Evolutionary conservation across 202 grass and related monocot genomes (phyloP).

Genomic region (Elaeis oleifera): DNA sequence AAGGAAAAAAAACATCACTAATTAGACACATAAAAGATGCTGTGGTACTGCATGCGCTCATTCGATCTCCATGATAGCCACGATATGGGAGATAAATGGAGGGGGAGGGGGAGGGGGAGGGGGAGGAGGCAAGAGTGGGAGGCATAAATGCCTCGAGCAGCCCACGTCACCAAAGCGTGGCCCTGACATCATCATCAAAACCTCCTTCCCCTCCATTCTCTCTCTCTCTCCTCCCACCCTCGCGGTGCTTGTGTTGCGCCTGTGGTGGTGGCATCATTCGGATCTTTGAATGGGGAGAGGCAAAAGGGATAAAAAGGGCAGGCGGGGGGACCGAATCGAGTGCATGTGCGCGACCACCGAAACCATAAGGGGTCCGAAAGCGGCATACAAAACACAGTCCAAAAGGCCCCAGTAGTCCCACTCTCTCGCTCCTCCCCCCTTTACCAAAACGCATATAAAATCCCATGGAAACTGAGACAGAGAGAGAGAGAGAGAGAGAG

Average conservation of each 20-base stretch:
- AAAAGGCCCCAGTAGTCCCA: not conserved
- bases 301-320: not conserved
- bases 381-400: not conserved
- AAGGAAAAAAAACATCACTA: too few relatives aligned
- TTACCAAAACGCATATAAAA: too few relatives aligned
- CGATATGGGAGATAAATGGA: too few relatives aligned
- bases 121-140: too few relatives aligned
- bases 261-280: not conserved
- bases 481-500: too few relatives aligned
- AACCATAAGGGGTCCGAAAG: not conserved
- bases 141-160: too few relatives aligned
- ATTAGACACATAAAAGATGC: too few relatives aligned
- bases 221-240: not conserved
- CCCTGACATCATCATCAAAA: constrained; percentile 3
- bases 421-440: not conserved
- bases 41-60: too few relatives aligned
- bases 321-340: constrained; percentile 10
- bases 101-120: too few relatives aligned
- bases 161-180: not conserved
- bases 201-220: not conserved
- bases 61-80: too few relatives aligned
- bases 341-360: constrained; percentile 6
- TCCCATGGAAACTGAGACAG: too few relatives aligned
- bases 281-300: constrained; percentile 8
- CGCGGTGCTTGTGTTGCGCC: not conserved